Base-by-base conservation (phyloP, 2,329 filamentous ascomycete genomes). In the Fusarium anguioides region DNA sequence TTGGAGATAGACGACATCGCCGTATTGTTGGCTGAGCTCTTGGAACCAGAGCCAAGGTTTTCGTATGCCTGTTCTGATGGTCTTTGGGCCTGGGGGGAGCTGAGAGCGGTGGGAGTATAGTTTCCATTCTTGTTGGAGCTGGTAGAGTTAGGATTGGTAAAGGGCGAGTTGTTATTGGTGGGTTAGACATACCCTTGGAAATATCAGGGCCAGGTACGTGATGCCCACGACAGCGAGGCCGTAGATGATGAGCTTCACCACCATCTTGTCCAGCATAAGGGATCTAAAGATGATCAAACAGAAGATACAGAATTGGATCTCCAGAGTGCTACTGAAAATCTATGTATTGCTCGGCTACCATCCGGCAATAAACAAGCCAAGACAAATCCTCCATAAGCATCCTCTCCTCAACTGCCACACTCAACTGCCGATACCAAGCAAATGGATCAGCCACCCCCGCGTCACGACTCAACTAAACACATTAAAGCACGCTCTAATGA, bases 1-100 rank as follows among this genome's bases (percentile, higher is more conserved):
- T 49, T 81, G 79, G 15, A 82, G 76, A 58, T 80, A 81, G 15
- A 81, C 78, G 0, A 82, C 78, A 44, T 82, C 80, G 40, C 79
- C 80, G 24, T 80, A 77, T 42, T 80, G 64, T 10, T 75, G 60
- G 46, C 75, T 75, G 2, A 81, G 72, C 51, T 80, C 73, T 31
- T 76, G 76, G 40, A 81, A 81, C 80, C 80, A 81, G 2, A 81
- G 60, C 79, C 80, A 81, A 18, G 80, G 80, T 39, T 81, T 81
- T 0, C 66, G 67, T 15, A 80, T 71, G 17, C 80, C 80, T 0
- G 78, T 78, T 40, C 72, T 79, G 61, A 80, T 68, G 1, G 54
- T 59, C n/a, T 74, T 75, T 17, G 80, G 79, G 0, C 80, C 78
- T 0, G 80, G 80, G 0, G 80, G 80, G 0, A 81, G 78, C 20